These are phyloP conservation scores for Simmondsia chinensis DNA, from an alignment of 148 eudicot species.

Conservation along the genomic window DNA sequence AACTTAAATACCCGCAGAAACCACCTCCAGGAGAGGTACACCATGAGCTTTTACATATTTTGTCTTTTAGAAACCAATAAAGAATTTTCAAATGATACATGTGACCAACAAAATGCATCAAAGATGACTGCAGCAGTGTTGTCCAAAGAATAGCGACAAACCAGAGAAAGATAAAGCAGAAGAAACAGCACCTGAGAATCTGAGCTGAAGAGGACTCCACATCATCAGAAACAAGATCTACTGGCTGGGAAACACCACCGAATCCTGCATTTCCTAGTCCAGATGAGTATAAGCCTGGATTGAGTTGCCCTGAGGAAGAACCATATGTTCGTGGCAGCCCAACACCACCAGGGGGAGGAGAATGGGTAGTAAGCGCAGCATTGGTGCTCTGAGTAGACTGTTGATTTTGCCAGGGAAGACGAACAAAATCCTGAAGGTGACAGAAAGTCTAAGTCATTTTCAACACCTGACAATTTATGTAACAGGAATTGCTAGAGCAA, in stretches of 20 bases:
- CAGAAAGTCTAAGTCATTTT: neutral
- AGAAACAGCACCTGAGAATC: conserved; percentile 39
- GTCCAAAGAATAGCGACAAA: too few relatives aligned
- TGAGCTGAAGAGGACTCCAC: conserved; percentile 43
- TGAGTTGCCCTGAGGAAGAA: conserved; percentile 54
- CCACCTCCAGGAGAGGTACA: neutral
- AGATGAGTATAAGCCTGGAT: conserved; percentile 43
- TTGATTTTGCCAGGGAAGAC: conserved; percentile 85
- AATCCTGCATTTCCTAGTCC: conserved; percentile 49
- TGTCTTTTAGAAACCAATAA: too few relatives aligned
- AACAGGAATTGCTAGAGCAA: neutral
- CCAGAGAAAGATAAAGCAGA: conserved; percentile 3
- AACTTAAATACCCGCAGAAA: neutral
- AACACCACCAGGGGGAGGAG: conserved; percentile 40
- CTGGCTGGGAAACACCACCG: conserved; percentile 40
- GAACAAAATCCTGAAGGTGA: conserved; percentile 67
- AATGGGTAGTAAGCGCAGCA: conserved; percentile 33
- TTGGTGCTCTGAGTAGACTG: conserved; percentile 49
- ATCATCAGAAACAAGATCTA: conserved; percentile 61
- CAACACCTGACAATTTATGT: too few relatives aligned
- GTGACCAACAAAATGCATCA: too few relatives aligned
- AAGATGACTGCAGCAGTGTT: too few relatives aligned
- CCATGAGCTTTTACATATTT: too few relatives aligned
- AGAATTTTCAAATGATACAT: too few relatives aligned
- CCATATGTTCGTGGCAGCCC: conserved; percentile 35